Conservation (phyloP, 2,329 filamentous ascomycete genomes). For the Fusarium penzigii region DNA sequence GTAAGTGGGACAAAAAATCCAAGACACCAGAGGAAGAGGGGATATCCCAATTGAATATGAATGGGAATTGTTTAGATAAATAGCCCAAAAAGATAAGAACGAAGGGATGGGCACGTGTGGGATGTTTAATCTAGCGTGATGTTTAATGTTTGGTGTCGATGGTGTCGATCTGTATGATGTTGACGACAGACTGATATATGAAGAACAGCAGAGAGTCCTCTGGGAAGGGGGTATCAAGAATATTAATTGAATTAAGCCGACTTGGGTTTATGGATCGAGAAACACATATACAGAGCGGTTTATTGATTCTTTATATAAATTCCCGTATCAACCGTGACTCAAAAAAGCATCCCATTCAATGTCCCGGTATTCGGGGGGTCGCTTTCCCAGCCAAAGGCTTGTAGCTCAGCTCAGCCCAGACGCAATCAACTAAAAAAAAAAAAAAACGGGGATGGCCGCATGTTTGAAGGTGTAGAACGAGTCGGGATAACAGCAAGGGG, state of each 20-base stretch:
- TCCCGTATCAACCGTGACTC: slow-evolving; percentile 9
- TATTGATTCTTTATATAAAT: slow-evolving; percentile 21
- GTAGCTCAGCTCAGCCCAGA: neutral
- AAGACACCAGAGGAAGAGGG: too few species aligned
- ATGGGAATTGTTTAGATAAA: neutral
- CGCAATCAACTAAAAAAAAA: too few species aligned
- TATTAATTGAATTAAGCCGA: too few species aligned
- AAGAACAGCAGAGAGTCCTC: neutral
- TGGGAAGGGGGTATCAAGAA: too few species aligned
- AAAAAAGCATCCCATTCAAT: slow-evolving; percentile 1
- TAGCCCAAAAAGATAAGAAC: neutral
- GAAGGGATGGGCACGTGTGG: slow-evolving; percentile 2
- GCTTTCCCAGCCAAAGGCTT: slow-evolving; percentile 11
- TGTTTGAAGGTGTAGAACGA: too few species aligned
- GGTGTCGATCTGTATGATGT: slow-evolving; percentile 15
- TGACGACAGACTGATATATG: slow-evolving; percentile 7
- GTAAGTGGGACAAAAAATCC: slow-evolving; percentile 6
- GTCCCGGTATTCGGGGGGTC: slow-evolving; percentile 14
- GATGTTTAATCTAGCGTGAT: neutral
- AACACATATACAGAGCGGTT: slow-evolving; percentile 2
- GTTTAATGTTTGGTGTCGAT: neutral
- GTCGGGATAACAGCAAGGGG: too few species aligned
- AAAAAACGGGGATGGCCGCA: too few species aligned
- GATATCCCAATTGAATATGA: slow-evolving; percentile 12
- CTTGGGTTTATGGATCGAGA: slow-evolving; percentile 4